Evolutionary conservation across 305 asterid species (phyloP).

Genomic region (Fraxinus latifolia): DNA sequence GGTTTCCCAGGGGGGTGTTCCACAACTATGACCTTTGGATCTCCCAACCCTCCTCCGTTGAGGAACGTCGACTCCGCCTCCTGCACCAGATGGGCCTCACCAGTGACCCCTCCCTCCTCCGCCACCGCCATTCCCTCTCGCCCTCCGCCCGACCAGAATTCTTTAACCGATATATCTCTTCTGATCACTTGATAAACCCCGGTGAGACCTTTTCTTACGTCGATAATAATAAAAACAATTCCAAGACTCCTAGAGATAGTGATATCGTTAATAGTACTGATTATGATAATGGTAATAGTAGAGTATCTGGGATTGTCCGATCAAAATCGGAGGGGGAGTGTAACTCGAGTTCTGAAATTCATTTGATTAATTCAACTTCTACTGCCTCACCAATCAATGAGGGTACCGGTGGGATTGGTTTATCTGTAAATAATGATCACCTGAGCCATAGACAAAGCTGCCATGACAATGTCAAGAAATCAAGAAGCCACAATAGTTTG

Average conservation of each 20-base stretch:
- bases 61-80: constrained; percentile 76
- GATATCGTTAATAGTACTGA: not conserved
- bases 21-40: constrained; percentile 81
- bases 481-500: constrained; percentile 44
- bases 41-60: constrained; percentile 82
- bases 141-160: constrained; percentile 19
- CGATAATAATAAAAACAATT: not conserved
- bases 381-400: constrained; percentile 20
- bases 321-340: constrained; percentile 61
- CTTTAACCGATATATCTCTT: constrained; percentile 34
- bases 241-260: constrained; percentile 6
- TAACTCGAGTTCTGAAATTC: constrained; percentile 31
- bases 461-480: constrained; percentile 33
- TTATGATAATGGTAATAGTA: constrained; percentile 17
- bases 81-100: constrained; percentile 77
- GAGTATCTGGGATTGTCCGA: constrained; percentile 39
- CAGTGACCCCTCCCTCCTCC: constrained; percentile 64
- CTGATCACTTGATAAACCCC: constrained; percentile 34
- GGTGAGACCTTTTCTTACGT: constrained; percentile 32
- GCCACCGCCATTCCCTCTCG: constrained; percentile 47
- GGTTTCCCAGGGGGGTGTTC: constrained; percentile 54
- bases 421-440: constrained; percentile 41
- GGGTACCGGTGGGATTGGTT: constrained; percentile 25
- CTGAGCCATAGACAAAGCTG: constrained; percentile 23
- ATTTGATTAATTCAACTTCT: constrained; percentile 23